Base-by-base conservation (phyloP, 805 yeast genomes). In the Candida patagonica region DNA sequence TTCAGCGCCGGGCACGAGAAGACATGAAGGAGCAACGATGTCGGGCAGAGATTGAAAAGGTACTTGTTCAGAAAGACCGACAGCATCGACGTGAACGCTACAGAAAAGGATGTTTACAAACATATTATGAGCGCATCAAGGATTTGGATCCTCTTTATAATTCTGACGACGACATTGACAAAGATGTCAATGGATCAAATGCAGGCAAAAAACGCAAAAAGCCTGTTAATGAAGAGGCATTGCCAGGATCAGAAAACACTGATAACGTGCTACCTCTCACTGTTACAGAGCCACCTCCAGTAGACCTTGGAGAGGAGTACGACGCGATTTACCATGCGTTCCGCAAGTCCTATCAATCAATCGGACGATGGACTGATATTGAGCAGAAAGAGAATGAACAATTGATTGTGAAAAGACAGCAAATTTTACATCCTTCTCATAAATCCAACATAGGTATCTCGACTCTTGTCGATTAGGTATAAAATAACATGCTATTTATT, bases 141-240 rank as follows among this genome's bases (percentile, higher is more conserved):
- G 55, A 49, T 17, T 30, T 53, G 5, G 65, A 62, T 30, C 62
- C 65, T 15, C 29, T 61, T 9, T 59, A 59, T 37, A 47, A 55
- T 29, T 56, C 63, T 10, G 66, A 61, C 35, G 54, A 50, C 19
- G 66, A 62, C 40, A 29, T 37, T 4, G 23, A n/a, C n/a, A 17
- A 27, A 12, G 40, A 37, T 20, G 23, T 22, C 22, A n/a, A 15
- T 17, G 34, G 6, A 12, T 10, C 10, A 15, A 29, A 20, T 20
- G 17, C 10, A 4, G 5, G 20, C 5, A 9, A 17, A 30, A 37
- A 24, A 21, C 13, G 38, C 26, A 23, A 31, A 19, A 27, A 26
- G 25, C 21, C 41, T 2, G 40, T 48, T 17, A 44, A 21, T 13
- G 42, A 38, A 44, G 45, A 37, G 39, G 46, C 26, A 43, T 45